Evolutionary conservation across 805 yeast species (phyloP).

Genomic region (Komagataella pseudopastoris): DNA sequence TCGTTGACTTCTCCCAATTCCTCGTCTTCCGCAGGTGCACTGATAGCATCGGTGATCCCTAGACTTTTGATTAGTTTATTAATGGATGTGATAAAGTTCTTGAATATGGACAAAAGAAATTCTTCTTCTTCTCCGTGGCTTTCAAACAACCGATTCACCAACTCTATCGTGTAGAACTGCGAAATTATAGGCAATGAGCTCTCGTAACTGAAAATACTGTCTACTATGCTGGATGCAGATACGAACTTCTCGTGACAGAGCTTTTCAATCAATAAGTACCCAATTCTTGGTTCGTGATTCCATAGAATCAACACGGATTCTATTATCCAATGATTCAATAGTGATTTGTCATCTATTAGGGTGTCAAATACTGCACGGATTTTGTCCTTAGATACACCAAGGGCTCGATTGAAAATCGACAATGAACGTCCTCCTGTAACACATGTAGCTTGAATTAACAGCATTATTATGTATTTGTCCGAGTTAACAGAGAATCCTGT

Average conservation of each 20-base stretch:
- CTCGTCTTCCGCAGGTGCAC: neutral
- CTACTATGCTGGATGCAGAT: constrained; percentile 23
- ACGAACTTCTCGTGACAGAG: constrained; percentile 33
- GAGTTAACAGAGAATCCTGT: constrained; percentile 14
- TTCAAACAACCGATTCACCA: constrained; percentile 12
- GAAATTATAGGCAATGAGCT: constrained; percentile 21
- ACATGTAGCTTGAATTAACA: constrained; percentile 59
- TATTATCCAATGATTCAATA: constrained; percentile 25
- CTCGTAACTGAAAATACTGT: constrained; percentile 24
- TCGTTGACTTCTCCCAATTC: neutral
- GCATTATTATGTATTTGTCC: constrained; percentile 36
- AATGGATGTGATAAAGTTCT: neutral
- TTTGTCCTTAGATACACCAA: constrained; percentile 16
- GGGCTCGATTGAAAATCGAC: constrained; percentile 49
- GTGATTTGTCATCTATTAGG: constrained; percentile 2
- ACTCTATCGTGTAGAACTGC: constrained; percentile 32
- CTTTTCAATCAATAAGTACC: constrained; percentile 41
- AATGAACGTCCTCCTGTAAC: constrained; percentile 82
- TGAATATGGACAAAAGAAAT: neutral
- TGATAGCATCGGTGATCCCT: neutral
- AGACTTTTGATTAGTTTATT: neutral
- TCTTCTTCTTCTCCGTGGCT: constrained; percentile 1
- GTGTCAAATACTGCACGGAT: constrained; percentile 13
- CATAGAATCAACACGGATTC: constrained; percentile 49
- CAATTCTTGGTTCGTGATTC: constrained; percentile 54